phyloP scores from a whole-genome alignment of 768 basidiomycete species.

The Peribolospora kevripleyi region DNA sequence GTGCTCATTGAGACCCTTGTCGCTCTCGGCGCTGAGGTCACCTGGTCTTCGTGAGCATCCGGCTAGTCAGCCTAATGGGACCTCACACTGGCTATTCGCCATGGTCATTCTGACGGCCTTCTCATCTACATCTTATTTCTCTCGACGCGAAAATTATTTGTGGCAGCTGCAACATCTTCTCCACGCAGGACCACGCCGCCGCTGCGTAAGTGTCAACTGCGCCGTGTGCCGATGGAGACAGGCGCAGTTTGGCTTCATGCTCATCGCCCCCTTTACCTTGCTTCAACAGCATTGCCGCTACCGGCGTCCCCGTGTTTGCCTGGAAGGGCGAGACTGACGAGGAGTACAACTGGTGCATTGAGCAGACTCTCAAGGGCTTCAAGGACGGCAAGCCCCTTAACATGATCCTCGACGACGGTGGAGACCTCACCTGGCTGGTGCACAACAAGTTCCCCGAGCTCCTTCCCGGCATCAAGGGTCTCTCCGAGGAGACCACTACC shows the following conservation, averaged over 20 bases:
- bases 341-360: conserved; percentile 87
- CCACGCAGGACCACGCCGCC: conserved; percentile 97
- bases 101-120: not conserved
- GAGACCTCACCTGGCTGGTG: conserved; percentile 79
- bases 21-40: conserved; percentile 82
- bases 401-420: conserved; percentile 99
- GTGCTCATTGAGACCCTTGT: conserved; percentile 96
- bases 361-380: conserved; percentile 82
- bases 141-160: too few species aligned
- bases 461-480: conserved; percentile 59
- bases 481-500: conserved; percentile 98
- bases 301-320: conserved; percentile 92
- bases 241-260: too few species aligned
- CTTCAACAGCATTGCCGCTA: conserved; percentile 59
- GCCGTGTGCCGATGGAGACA: too few species aligned
- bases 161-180: conserved; percentile 62
- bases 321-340: conserved; percentile 99
- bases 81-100: not conserved
- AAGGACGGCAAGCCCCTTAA: conserved; percentile 58
- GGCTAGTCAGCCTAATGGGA: conserved; percentile 15
- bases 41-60: conserved; percentile 86
- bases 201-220: conserved; percentile 29
- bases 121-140: conserved; percentile 15
- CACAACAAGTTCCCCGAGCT: conserved; percentile 91
- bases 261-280: not conserved